A percentile compares a stretch with the other conserved stretches of the same genome.
These are phyloP conservation scores for Penicillium brevicompactum DNA, from an alignment of 2,329 filamentous ascomycete genomes.

Conservation along the genomic window DNA sequence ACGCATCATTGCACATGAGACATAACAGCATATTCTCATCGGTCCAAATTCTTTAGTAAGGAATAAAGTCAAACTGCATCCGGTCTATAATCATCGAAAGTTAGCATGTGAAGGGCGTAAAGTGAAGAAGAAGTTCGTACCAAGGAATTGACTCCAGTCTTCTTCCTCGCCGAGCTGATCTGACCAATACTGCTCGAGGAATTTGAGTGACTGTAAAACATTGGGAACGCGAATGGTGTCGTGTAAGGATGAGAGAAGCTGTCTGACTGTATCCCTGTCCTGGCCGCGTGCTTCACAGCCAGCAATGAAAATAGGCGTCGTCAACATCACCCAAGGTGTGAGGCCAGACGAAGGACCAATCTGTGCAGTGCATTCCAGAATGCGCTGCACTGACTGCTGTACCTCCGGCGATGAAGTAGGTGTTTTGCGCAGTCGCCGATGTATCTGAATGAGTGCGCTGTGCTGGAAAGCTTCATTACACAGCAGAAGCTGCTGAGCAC, in stretches of 20 bases:
- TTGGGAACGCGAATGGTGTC: constrained; percentile 46
- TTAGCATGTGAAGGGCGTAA: constrained; percentile 5
- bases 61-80: constrained; percentile 37
- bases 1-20: constrained; percentile 21
- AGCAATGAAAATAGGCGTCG: constrained; percentile 47
- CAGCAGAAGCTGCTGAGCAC: constrained; percentile 39
- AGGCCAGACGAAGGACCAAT: constrained; percentile 43
- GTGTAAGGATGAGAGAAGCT: constrained; percentile 37
- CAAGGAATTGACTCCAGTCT: constrained; percentile 43
- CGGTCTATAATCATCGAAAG: constrained; percentile 25
- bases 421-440: constrained; percentile 39
- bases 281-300: constrained; percentile 44
- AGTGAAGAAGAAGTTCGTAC: constrained; percentile 23
- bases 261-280: constrained; percentile 37
- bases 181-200: constrained; percentile 43
- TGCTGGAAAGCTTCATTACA: constrained; percentile 49
- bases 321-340: constrained; percentile 46
- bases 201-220: constrained; percentile 44
- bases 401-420: constrained; percentile 34
- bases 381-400: constrained; percentile 40
- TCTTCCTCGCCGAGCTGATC: constrained; percentile 36
- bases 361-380: constrained; percentile 41
- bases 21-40: constrained; percentile 3
- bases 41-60: constrained; percentile 19
- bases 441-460: constrained; percentile 46